Conservation (phyloP, 305 asterid genomes). For the Rubia peregrina region DNA sequence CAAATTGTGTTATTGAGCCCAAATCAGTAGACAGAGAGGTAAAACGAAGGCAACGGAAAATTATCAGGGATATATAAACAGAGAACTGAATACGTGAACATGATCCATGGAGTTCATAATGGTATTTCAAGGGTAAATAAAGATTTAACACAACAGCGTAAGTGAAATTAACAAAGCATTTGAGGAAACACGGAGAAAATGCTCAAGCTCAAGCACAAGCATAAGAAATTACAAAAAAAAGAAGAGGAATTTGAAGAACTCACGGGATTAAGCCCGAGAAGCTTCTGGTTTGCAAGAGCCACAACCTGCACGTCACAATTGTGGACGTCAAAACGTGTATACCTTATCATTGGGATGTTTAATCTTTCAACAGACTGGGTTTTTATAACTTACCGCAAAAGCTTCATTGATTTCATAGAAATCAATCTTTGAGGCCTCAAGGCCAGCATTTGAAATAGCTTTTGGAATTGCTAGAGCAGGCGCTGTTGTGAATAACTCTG, state of each 20-base stretch:
- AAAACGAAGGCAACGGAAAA: not conserved
- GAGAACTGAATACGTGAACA: not conserved
- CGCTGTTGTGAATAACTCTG: slow-evolving; percentile 83
- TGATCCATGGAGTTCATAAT: not conserved
- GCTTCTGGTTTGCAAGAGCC: slow-evolving; percentile 93
- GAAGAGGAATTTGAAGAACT: slow-evolving; percentile 23
- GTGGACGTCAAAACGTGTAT: slow-evolving; percentile 7
- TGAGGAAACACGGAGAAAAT: not conserved
- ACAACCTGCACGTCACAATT: slow-evolving; percentile 57
- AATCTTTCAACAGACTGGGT: slow-evolving; percentile 12
- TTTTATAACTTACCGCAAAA: slow-evolving; percentile 51
- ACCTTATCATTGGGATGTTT: not conserved
- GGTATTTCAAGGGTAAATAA: not conserved
- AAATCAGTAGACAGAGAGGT: not conserved
- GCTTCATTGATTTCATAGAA: slow-evolving; percentile 96
- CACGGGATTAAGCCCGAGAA: slow-evolving; percentile 60
- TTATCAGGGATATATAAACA: not conserved
- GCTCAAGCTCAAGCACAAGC: not conserved
- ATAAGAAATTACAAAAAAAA: not conserved
- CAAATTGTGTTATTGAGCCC: not conserved
- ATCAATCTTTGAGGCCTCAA: slow-evolving; percentile 76
- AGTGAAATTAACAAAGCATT: not conserved
- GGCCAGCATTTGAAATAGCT: slow-evolving; percentile 78
- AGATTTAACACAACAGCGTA: not conserved
- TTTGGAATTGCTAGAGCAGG: slow-evolving; percentile 97